Conservation (phyloP, 1,139 yeast species). For the Tardiomyces depauwii region DNA sequence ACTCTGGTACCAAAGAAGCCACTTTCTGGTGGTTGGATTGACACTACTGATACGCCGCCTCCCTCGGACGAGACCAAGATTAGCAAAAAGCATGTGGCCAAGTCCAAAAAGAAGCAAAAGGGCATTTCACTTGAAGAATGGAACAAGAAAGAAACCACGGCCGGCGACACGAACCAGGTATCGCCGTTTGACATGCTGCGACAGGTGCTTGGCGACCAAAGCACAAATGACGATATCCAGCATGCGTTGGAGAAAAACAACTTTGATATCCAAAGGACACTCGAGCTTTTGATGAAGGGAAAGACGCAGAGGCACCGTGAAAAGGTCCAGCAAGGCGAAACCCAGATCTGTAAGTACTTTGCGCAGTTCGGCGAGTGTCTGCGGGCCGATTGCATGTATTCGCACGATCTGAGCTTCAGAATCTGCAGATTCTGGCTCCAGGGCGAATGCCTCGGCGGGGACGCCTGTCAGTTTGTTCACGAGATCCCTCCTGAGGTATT, state of each 20-base stretch:
- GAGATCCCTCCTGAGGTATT: conserved; percentile 21
- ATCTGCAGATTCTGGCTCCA: conserved; percentile 35
- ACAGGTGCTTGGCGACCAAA: conserved; percentile 19
- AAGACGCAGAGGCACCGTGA: too few species aligned
- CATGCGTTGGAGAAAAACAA: conserved; percentile 22
- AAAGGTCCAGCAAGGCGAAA: conserved; percentile 12
- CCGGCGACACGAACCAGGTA: conserved; percentile 5
- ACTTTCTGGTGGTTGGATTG: neutral
- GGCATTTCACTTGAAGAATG: conserved; percentile 5
- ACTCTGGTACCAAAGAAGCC: neutral
- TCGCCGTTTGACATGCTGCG: conserved; percentile 25
- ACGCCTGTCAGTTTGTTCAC: conserved; percentile 29
- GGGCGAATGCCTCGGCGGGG: conserved; percentile 32
- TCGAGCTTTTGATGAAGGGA: conserved; percentile 6
- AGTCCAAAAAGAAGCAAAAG: conserved; percentile 4
- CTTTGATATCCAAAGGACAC: conserved; percentile 20
- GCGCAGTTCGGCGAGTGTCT: conserved; percentile 30
- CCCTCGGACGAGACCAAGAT: conserved; percentile 11
- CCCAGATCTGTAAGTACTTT: conserved; percentile 28
- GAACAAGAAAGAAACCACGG: neutral
- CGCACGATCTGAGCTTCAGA: conserved; percentile 30
- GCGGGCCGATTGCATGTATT: conserved; percentile 33
- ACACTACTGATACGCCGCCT: conserved; percentile 3
- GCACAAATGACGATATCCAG: conserved; percentile 21
- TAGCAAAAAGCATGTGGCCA: neutral